phyloP scores from a whole-genome alignment of 2,329 filamentous ascomycete genomes.

The Dichotomopilus funicola region DNA sequence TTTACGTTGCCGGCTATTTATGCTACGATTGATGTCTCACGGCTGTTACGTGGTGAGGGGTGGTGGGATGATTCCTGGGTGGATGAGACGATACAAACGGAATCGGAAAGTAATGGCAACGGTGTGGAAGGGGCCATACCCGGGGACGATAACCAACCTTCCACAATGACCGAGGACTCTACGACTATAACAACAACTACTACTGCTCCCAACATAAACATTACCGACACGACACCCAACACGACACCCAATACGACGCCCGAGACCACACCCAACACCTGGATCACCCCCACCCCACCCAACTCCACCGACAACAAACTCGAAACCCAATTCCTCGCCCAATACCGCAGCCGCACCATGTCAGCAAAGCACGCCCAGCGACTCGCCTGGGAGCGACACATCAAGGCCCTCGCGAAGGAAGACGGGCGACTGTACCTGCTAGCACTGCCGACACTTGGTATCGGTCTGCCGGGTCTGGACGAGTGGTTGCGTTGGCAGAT shows the following conservation, averaged over 20 bases:
- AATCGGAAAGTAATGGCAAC: neutral
- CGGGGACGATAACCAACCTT: too few species aligned
- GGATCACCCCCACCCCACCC: too few species aligned
- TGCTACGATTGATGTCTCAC: conserved; percentile 32
- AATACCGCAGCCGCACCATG: neutral
- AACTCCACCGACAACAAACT: too few species aligned
- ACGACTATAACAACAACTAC: too few species aligned
- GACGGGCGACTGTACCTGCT: conserved; percentile 36
- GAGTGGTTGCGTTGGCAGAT: conserved; percentile 45
- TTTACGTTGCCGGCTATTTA: conserved; percentile 52
- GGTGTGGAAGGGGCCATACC: neutral
- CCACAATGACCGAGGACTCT: too few species aligned
- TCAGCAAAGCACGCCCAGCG: neutral
- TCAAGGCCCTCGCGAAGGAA: neutral
- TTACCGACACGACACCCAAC: too few species aligned
- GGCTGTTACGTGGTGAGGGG: conserved; percentile 13
- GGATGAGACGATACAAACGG: neutral
- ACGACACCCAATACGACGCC: too few species aligned
- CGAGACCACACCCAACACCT: too few species aligned
- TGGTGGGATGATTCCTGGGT: conserved; percentile 12
- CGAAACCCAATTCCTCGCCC: too few species aligned
- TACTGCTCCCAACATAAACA: too few species aligned
- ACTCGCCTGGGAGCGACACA: conserved; percentile 12
- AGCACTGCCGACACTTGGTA: conserved; percentile 47
- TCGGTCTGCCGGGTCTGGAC: conserved; percentile 41